Conservation (phyloP, 2,329 filamentous ascomycete species). For the Dothideomycetes sp. region DNA sequence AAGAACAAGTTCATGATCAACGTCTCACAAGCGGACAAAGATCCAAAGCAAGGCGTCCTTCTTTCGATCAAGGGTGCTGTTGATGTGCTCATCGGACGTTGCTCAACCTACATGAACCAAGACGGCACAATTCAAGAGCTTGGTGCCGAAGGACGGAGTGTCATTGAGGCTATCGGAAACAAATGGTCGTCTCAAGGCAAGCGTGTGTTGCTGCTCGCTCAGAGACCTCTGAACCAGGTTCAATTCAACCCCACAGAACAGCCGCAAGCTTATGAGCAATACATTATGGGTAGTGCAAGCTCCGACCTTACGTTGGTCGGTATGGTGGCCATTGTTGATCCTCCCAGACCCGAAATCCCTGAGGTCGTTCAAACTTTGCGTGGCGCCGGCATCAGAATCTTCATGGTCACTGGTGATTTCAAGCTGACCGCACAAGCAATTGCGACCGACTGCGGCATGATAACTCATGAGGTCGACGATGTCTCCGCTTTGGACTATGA, state of each 20-base stretch:
- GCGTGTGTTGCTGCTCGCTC: slow-evolving; percentile 58
- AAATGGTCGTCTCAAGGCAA: slow-evolving; percentile 60
- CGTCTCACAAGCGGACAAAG: slow-evolving; percentile 40
- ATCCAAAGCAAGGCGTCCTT: slow-evolving; percentile 26
- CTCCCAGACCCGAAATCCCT: slow-evolving; percentile 51
- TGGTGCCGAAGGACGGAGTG: slow-evolving; percentile 42
- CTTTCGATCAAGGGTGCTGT: slow-evolving; percentile 74
- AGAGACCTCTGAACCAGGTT: slow-evolving; percentile 43
- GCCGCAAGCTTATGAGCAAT: slow-evolving; percentile 43
- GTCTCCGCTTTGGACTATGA: slow-evolving; percentile 33
- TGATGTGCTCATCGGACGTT: slow-evolving; percentile 60
- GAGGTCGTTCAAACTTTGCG: slow-evolving; percentile 53
- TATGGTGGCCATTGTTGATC: slow-evolving; percentile 51
- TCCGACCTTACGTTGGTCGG: slow-evolving; percentile 45
- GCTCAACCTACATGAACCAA: slow-evolving; percentile 47
- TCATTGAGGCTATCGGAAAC: slow-evolving; percentile 56
- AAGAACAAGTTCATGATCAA: slow-evolving; percentile 78
- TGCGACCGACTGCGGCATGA: slow-evolving; percentile 61
- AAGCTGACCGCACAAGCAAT: slow-evolving; percentile 66
- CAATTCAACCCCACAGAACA: slow-evolving; percentile 46
- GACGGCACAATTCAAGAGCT: slow-evolving; percentile 48
- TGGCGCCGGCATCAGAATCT: slow-evolving; percentile 62
- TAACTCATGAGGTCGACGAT: slow-evolving; percentile 50
- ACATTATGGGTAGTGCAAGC: slow-evolving; percentile 54
- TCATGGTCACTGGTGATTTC: slow-evolving; percentile 77